Base-by-base conservation (phyloP, 768 basidiomycete species). In the Tylopilus cervinicoccineus region DNA sequence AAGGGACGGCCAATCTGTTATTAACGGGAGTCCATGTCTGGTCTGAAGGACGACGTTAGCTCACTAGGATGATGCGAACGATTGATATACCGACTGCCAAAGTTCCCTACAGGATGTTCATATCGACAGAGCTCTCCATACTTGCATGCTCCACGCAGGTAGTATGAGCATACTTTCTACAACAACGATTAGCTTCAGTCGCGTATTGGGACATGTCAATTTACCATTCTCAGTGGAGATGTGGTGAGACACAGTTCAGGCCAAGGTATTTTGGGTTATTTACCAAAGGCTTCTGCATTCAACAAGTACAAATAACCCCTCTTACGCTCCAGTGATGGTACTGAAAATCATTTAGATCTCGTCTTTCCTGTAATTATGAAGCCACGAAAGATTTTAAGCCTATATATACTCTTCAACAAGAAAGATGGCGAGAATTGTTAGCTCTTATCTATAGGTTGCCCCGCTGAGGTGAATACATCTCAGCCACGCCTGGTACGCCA, bases 111-210 rank as follows among this genome's bases (percentile, higher is more conserved):
- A 46, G 76, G 81, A 61, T 88, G 86, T 53, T 86, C 83, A 55
- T 85, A 80, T 54, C 78, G 75, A 62, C 87, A 89, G 29, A 65
- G 68, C 42, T 72, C 67, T 4, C 87, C 87, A 56, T 83, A 89
- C 56, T 71, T 78, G 69, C 87, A 88, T 29, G 68, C 57, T 7
- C 86, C 87, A 14, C 79, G 76, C 36, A 83, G 60, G 59, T 75
- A 87, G 64, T 72, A 88, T 38, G 74, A 69, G 58, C 86, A 88
- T 0, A 84, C 75, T 7, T 62, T 62, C 85, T 86, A 34, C 32
- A 5, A 38, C 27, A 36, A 54, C 2, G 1, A 33, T 65, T 16
- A 62, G 29, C 4, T 32, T 7, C 24, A 4, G 0, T 33, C 12
- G n/a, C 2, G 5, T 22, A 10, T 17, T 7, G 14, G n/a, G 16